Conservation (phyloP, 164 flowering plant genomes). For the Dillenia suffruticosa region DNA sequence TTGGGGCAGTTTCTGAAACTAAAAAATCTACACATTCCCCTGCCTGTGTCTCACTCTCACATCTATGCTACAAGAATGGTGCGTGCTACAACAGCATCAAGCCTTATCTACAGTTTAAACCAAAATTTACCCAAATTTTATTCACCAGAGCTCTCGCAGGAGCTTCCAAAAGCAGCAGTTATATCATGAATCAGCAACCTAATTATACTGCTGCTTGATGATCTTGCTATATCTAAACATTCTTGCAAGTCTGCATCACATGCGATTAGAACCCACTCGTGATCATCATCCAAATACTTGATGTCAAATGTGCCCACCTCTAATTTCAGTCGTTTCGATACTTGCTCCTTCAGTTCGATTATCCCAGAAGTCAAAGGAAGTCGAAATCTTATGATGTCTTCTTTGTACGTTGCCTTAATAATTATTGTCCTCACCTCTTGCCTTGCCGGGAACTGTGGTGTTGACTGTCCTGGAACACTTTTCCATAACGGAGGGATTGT, state of each 20-base stretch:
- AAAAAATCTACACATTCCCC: constrained; percentile 25
- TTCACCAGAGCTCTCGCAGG: constrained; percentile 82
- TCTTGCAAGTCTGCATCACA: constrained; percentile 89
- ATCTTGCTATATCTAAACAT: constrained; percentile 63
- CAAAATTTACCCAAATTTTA: constrained; percentile 13
- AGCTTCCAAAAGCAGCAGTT: constrained; percentile 70
- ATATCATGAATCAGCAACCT: constrained; percentile 64
- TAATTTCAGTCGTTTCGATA: constrained; percentile 77
- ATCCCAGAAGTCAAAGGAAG: constrained; percentile 45
- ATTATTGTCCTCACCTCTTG: constrained; percentile 54
- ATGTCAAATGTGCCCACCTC: constrained; percentile 79
- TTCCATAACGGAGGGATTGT: constrained; percentile 20
- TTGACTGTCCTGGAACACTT: constrained; percentile 13
- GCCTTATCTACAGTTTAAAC: constrained; percentile 8
- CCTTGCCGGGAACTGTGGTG: constrained; percentile 22
- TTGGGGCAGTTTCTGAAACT: constrained; percentile 17
- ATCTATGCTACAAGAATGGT: constrained; percentile 17
- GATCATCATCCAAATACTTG: constrained; percentile 88
- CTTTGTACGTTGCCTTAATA: constrained; percentile 73
- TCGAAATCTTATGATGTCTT: constrained; percentile 78
- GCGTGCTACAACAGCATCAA: constrained; percentile 5
- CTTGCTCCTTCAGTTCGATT: constrained; percentile 71
- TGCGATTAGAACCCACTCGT: constrained; percentile 74
- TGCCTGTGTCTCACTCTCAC: constrained; percentile 2
- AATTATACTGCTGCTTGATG: constrained; percentile 54